Evolutionary conservation across 1,139 yeast species (phyloP), one percentile per base, ranked within the genome.

Genomic region (Zygosaccharomyces pseudobailii): DNA sequence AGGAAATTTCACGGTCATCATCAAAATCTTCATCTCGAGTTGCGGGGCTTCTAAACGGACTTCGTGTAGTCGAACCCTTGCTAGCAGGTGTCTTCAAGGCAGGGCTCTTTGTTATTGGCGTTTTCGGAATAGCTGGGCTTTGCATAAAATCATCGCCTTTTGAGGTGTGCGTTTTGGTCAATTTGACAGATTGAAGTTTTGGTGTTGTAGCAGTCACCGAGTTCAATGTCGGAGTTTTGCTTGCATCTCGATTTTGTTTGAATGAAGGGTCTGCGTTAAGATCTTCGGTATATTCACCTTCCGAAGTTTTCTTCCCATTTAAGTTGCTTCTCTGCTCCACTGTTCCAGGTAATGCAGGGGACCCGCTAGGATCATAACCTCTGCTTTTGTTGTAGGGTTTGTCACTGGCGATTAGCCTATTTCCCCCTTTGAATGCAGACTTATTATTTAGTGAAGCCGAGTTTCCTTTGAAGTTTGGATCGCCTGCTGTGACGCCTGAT

Each of bases 1-100:
- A 84, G 24, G 67, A 68, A 9, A 56, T 57, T 9, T 62, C 68
- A 19, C 51, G 56, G 7, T 52, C 60, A n/a, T 52, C 53, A 7
- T 46, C 52, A 6, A 45, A 51, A 19, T 53, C 56, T 13, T 45
- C 45, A 22, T 40, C 44, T 1, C 43, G 33, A 24, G 20, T 8
- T 9, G 42, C 28, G 22, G 32, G 32, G 17, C 41, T 38, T 27
- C 27, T 19, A 38, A 23, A 4, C 3, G 34, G 41, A n/a, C 41
- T 38, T n/a, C 19, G 7, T 10, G 33, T n/a, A n/a, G 33, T 19
- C 10, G 33, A 30, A 10, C 33, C 19, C 13, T 37, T 37, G 4
- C 32, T 3, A 4, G 28, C 8, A 6, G 38, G 38, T 22, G 38
- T 38, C 32, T 38, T 38, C 33, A 7, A 9, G 6, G 13, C 21